Conservation (phyloP, 164 flowering plant species). For the Cinnamomum chago region DNA sequence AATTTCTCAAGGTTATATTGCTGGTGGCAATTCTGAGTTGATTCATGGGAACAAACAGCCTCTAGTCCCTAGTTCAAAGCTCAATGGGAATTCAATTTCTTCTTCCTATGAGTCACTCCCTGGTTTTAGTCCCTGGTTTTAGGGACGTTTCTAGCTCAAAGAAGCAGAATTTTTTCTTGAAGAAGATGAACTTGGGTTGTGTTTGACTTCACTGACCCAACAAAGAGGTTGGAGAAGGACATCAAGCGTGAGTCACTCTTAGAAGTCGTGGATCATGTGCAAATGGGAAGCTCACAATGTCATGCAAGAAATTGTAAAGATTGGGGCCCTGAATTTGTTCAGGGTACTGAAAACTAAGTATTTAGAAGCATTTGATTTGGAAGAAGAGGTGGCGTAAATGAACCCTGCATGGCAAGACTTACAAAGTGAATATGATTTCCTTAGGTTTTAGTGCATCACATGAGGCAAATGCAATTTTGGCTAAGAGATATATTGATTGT, state of each 20-base stretch:
- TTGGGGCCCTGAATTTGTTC: conserved; percentile 69
- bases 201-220: conserved; percentile 73
- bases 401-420: conserved; percentile 91
- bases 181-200: conserved; percentile 62
- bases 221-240: conserved; percentile 71
- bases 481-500: conserved; percentile 72
- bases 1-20: conserved; percentile 16
- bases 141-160: conserved; percentile 66
- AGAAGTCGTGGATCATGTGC: conserved; percentile 79
- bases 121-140: conserved; percentile 63
- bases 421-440: conserved; percentile 70
- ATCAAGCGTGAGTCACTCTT: conserved; percentile 70
- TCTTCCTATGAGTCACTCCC: conserved; percentile 59
- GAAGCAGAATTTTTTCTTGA: conserved; percentile 61
- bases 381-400: conserved; percentile 79
- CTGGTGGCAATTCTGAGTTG: conserved; percentile 19
- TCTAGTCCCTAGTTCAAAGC: conserved; percentile 18
- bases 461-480: conserved; percentile 74
- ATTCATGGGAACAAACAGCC: conserved; percentile 20
- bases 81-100: conserved; percentile 30
- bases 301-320: conserved; percentile 55
- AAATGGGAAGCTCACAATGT: conserved; percentile 50
- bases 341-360: conserved; percentile 52
- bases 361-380: conserved; percentile 54
- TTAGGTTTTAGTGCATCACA: conserved; percentile 71